These are phyloP conservation scores for Penicillium frequentans DNA, from an alignment of 2,329 filamentous ascomycete genomes.

Conservation along the genomic window DNA sequence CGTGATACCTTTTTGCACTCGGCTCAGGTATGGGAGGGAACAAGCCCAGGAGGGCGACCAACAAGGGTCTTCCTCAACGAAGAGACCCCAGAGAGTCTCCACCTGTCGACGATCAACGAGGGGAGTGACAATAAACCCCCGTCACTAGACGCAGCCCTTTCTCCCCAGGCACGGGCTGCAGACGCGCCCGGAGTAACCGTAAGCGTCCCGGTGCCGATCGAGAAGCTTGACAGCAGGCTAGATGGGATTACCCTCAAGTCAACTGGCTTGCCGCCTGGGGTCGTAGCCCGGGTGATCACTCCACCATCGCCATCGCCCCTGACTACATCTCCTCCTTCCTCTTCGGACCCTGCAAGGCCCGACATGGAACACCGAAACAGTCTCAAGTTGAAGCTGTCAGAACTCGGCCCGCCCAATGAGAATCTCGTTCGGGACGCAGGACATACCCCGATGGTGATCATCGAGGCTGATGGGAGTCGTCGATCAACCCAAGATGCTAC, in stretches of 20 bases:
- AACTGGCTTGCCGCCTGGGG: slow-evolving; percentile 43
- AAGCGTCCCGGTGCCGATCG: slow-evolving; percentile 46
- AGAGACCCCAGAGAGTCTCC: slow-evolving; percentile 26
- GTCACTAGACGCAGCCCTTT: slow-evolving; percentile 43
- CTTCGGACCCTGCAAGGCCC: slow-evolving; percentile 24
- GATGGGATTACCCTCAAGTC: slow-evolving; percentile 51
- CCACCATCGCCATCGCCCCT: slow-evolving; percentile 37
- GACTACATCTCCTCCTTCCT: slow-evolving; percentile 26
- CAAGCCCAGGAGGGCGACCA: slow-evolving; percentile 39
- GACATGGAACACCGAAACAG: slow-evolving; percentile 30
- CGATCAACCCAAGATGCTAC: slow-evolving; percentile 20
- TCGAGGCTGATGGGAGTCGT: slow-evolving; percentile 35
- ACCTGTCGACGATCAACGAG: slow-evolving; percentile 30
- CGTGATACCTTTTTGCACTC: slow-evolving; percentile 10
- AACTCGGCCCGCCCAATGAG: slow-evolving; percentile 39
- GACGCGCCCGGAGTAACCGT: slow-evolving; percentile 30
- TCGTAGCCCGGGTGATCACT: slow-evolving; percentile 46
- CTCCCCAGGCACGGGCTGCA: slow-evolving; percentile 34
- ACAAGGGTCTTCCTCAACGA: slow-evolving; percentile 47
- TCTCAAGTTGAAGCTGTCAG: slow-evolving; percentile 37
- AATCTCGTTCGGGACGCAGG: slow-evolving; percentile 44
- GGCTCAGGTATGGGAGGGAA: slow-evolving; percentile 46
- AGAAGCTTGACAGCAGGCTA: slow-evolving; percentile 46
- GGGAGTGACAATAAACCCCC: slow-evolving; percentile 29
- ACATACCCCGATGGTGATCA: slow-evolving; percentile 46